Evolutionary conservation across 1,284 basidiomycete species (phyloP), one percentile per base, ranked within the genome.

Genomic region (Cutaneotrichosporon arboriforme): DNA sequence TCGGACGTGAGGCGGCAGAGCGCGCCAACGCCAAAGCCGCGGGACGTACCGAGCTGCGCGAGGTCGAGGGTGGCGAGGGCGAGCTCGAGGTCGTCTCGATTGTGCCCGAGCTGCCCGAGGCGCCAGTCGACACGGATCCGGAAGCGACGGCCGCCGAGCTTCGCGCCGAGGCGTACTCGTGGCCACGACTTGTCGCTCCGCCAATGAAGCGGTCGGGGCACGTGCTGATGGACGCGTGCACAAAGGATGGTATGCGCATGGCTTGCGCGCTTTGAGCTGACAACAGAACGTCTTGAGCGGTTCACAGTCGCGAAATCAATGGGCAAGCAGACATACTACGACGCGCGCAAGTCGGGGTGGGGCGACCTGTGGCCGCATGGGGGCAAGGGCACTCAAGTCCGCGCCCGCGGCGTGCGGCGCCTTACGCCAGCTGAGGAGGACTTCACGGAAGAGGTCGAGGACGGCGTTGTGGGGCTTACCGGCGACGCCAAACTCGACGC

Each of bases 291-390:
- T 97, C 52, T 43, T 20, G 34, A 92, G 80, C 85, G 94, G 4
- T 79, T 94, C 71, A 96, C 87, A 2, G 84, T 96, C 40, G 86
- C 93, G 2, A 90, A 85, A 65, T 92, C 90, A 1, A 88, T 92
- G 73, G 93, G 93, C 8, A 93, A 90, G 70, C 93, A 97, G 68
- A 81, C 84, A 0, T 98, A 86, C 69, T 92, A 97, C 66, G 96
- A 98, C 70, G 92, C 93, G 1, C 84, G 94, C 42, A 97, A 97
- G 75, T 83, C 87, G 0, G 78, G 76, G 18, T 97, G 93, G 91
- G 96, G 96, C 12, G 96, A 98, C 70, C 79, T 90, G 12, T 97
- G 96, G 75, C 94, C 96, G 4, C 92, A 97, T 70, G 75, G 78
- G 17, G 81, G 87, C 4, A 89, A 88, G 70, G 86, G 86, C 66